phyloP scores from a whole-genome alignment of 2,329 filamentous ascomycete genomes.

The Penicillium nordicum region DNA sequence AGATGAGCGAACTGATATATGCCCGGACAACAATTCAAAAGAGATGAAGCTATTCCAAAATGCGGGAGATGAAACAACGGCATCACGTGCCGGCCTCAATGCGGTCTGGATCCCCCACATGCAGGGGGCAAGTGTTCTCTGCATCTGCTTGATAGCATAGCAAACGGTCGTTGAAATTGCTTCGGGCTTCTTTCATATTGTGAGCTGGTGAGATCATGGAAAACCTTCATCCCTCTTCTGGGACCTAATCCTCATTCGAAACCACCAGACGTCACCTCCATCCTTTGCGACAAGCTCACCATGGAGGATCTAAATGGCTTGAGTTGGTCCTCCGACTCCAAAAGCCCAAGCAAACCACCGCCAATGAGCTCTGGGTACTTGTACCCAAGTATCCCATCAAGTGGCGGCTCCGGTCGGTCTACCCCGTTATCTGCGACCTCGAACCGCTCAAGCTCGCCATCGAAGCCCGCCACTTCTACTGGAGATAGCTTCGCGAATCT shows the following conservation, averaged over 20 bases:
- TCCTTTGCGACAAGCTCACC: slow-evolving; percentile 9
- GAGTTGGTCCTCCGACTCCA: slow-evolving; percentile 42
- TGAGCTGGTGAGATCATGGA: slow-evolving; percentile 18
- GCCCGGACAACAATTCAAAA: background rate
- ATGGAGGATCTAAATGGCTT: slow-evolving; percentile 51
- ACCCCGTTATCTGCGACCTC: slow-evolving; percentile 40
- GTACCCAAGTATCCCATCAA: slow-evolving; percentile 37
- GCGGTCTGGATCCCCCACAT: slow-evolving; percentile 11
- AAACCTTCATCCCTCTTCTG: slow-evolving; percentile 10
- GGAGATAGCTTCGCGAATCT: slow-evolving; percentile 60
- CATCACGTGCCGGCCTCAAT: slow-evolving; percentile 6
- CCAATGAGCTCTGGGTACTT: slow-evolving; percentile 36
- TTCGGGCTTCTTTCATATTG: slow-evolving; percentile 4
- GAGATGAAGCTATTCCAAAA: slow-evolving; percentile 3
- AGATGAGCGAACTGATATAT: background rate
- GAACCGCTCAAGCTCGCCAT: slow-evolving; percentile 34
- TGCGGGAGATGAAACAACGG: background rate
- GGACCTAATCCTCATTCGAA: slow-evolving; percentile 20
- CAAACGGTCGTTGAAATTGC: slow-evolving; percentile 3
- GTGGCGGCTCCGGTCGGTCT: slow-evolving; percentile 42
- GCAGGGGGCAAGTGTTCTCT: slow-evolving; percentile 5
- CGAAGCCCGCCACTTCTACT: slow-evolving; percentile 41
- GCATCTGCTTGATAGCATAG: slow-evolving; percentile 1
- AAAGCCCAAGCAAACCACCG: slow-evolving; percentile 35
- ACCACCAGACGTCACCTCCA: slow-evolving; percentile 17